Evolutionary conservation across 352 stramenopile genomes (phyloP).

Genomic region (Globisporangium paddicum): DNA sequence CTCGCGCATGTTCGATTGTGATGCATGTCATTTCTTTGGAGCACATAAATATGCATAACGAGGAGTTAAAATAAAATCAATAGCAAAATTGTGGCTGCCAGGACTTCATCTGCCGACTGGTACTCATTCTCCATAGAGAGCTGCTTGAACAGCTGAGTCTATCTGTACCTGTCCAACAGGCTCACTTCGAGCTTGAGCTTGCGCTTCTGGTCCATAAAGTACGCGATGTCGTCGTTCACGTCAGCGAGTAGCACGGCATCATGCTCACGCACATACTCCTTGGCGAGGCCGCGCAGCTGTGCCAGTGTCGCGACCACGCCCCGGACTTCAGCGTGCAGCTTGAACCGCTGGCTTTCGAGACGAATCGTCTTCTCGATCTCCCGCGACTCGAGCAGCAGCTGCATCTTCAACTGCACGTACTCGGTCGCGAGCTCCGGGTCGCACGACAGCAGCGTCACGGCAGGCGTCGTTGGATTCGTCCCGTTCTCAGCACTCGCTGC

Average conservation of each 20-base stretch:
- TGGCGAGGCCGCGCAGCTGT: constrained; percentile 30
- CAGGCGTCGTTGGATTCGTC: background rate
- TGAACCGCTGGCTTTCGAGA: constrained; percentile 21
- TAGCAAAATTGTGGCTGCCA: too few relatives aligned
- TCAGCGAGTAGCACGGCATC: constrained; percentile 21
- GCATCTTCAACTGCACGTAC: constrained; percentile 15
- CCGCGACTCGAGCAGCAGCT: constrained; percentile 22
- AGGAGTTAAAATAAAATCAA: too few relatives aligned
- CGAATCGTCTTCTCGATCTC: constrained; percentile 5
- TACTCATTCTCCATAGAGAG: background rate
- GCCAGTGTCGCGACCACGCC: constrained; percentile 33
- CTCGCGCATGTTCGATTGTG: constrained; percentile 5
- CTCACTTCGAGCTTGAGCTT: constrained; percentile 30
- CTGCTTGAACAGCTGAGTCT: background rate
- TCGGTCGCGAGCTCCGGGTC: constrained; percentile 13
- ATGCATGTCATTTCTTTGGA: constrained; percentile 2
- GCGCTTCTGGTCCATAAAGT: constrained; percentile 36
- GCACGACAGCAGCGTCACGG: background rate
- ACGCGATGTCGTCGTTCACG: constrained; percentile 37
- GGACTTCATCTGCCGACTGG: background rate
- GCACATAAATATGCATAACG: background rate
- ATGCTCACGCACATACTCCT: constrained; percentile 22
- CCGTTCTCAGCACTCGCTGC: background rate
- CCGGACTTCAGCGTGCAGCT: constrained; percentile 33
- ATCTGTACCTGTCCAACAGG: constrained; percentile 11